Base-by-base conservation (phyloP, 139 green algal genomes). In the Pleodorina starrii region DNA sequence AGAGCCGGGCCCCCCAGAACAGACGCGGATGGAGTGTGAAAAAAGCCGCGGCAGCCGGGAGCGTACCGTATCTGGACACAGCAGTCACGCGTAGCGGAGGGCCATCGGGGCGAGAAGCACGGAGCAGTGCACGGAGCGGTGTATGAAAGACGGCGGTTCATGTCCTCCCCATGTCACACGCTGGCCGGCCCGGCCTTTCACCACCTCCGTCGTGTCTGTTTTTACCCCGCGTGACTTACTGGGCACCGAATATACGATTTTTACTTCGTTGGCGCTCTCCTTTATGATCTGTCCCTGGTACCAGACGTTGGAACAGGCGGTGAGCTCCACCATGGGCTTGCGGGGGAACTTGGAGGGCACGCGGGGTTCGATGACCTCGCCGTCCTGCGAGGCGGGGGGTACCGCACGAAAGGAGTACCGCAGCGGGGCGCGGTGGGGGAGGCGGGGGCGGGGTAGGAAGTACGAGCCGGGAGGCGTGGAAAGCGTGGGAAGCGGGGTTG, bases 201-300 rank as follows among this genome's bases (percentile, higher is more conserved):
- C n/a, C n/a, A n/a, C n/a, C n/a, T n/a, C n/a, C n/a, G n/a, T n/a
- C n/a, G n/a, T n/a, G n/a, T n/a, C n/a, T n/a, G n/a, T n/a, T n/a
- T n/a, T n/a, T n/a, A n/a, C 54, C 54, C 29, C 54, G 14, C 17
- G 75, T 7, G 19, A 80, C 86, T 50, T 59, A 92, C 91, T 86
- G 75, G 91, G 91, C 9, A 88, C 46, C 10, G n/a, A 42, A 44
- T 92, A 89, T 1, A n/a, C 63, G 2, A 94, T 63, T 35, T 92
- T 92, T 38, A 94, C 66, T 71, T 94, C 91, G 71, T 92, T 92
- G 19, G 85, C 85, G 29, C 60, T 86, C 82, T 92, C 89, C 85
- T 94, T 94, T 35, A 94, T 46, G 14, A 92, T 32, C 38, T 88
- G 88, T 1, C 85, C 91, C 85, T 94, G 91, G 73, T 90, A 91